Conservation (phyloP, 2,329 filamentous ascomycete genomes). For the Penicillium sp. region DNA sequence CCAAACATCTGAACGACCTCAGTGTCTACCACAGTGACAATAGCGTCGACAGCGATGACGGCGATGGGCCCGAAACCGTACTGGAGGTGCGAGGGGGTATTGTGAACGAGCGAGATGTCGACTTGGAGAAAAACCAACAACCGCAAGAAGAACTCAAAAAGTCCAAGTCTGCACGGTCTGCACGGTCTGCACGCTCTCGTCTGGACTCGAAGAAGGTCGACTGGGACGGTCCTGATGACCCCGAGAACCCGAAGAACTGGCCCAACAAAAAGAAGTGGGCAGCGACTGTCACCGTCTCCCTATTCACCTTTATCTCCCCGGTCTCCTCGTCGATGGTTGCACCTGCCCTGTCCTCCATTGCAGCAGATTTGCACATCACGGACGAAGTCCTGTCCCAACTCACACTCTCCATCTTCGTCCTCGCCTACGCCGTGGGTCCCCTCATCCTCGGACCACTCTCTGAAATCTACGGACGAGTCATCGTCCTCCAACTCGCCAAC, state of each 20-base stretch:
- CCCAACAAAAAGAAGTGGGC: constrained; percentile 56
- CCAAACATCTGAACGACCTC: constrained; percentile 34
- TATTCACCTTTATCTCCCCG: constrained; percentile 62
- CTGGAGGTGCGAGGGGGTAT: constrained; percentile 27
- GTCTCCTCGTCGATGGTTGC: constrained; percentile 62
- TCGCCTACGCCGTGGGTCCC: constrained; percentile 55
- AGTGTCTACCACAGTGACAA: constrained; percentile 30
- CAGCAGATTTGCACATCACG: constrained; percentile 54
- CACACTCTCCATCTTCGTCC: constrained; percentile 55
- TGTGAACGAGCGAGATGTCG: constrained; percentile 27
- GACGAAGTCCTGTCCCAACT: constrained; percentile 47
- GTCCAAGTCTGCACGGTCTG: constrained; percentile 21
- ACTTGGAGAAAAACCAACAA: constrained; percentile 24
- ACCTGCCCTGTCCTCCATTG: constrained; percentile 52
- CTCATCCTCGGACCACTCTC: constrained; percentile 54
- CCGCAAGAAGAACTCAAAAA: constrained; percentile 22
- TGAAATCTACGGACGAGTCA: constrained; percentile 57
- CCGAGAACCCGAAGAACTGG: constrained; percentile 56
- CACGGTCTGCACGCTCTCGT: constrained; percentile 19
- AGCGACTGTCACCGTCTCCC: constrained; percentile 54
- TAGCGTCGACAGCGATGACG: constrained; percentile 8
- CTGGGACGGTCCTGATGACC: constrained; percentile 55
- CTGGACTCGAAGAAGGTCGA: constrained; percentile 26
- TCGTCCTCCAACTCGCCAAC: constrained; percentile 56
- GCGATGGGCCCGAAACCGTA: constrained; percentile 10